Evolutionary conservation across 1,284 basidiomycete genomes (phyloP), one percentile per base, ranked within the genome.

Genomic region (Puccinia horiana): DNA sequence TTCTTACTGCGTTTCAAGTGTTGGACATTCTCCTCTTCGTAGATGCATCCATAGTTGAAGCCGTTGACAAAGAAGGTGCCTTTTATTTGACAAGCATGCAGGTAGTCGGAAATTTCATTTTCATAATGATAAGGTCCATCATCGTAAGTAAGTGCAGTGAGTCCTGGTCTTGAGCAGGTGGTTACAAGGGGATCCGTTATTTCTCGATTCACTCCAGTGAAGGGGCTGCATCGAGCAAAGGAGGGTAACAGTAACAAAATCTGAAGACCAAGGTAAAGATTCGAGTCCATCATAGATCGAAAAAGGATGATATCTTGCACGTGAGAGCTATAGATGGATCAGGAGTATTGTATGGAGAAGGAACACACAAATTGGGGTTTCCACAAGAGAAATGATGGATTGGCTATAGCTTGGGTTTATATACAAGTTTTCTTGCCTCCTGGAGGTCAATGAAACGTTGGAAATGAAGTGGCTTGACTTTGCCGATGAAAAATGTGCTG

Each of bases 1-100:
- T 49, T n/a, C 76, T 63, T 56, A 79, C 76, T 79, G 29, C 40
- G 76, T 37, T 58, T 52, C 4, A 79, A 49, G 26, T 49, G 63
- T 29, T 56, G 14, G 14, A 79, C 76, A 8, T 56, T 58, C 26
- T 49, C 32, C 20, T 79, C 65, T 32, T 81, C 69, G 58, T 81
- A 81, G 29, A 81, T 73, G 42, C 78, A 81, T 1, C 1, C 52
- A 26, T 69, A 81, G 58, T 81, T 81, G 49, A 61, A 58, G 32
- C 78, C 78, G 58, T 81, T 81, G 11, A 81, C 67, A 63, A 73
- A 81, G 44, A 81, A 81, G 40, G 69, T 73, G 37, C 78, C 69
- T 49, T 72, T 73, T 3, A 73, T 49, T 23, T 73, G 23, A 16
- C 56, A 56, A 1, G 32, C 37, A 44, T 81, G 11, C 26, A 81